Conservation (phyloP, 108 stramenopile species). For the Schizochytrium sp. region DNA sequence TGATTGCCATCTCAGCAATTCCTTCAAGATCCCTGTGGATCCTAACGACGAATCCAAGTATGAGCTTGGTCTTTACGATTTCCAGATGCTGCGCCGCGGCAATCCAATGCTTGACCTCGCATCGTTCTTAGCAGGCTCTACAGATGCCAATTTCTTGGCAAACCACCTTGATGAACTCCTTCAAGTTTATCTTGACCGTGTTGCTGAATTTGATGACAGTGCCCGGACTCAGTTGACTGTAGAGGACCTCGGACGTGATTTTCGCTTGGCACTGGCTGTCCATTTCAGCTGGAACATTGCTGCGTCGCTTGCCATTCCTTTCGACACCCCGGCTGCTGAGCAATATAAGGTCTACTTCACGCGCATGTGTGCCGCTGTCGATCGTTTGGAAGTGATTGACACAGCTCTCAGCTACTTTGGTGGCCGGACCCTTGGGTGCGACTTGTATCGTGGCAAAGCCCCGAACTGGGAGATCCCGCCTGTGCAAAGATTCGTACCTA, state of each 20-base stretch:
- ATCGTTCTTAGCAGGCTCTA: neutral
- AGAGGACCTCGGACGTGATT: neutral
- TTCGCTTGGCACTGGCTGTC: neutral
- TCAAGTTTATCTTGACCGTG: neutral
- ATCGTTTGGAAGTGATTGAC: neutral
- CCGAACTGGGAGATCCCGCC: conserved; percentile 5
- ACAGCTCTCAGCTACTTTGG: neutral
- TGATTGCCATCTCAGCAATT: conserved; percentile 6
- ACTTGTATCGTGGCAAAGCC: neutral
- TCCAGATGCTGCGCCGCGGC: conserved; percentile 1
- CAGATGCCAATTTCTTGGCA: neutral
- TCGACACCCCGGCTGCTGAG: conserved; percentile 2
- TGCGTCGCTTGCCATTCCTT: neutral
- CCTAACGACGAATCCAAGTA: neutral
- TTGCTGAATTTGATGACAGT: neutral
- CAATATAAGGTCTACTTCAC: neutral
- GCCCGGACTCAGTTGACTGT: neutral
- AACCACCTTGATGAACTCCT: neutral
- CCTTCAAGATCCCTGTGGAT: neutral
- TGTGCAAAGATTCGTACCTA: conserved; percentile 5
- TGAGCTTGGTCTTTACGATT: conserved; percentile 17
- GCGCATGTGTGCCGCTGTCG: neutral
- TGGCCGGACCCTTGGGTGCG: neutral
- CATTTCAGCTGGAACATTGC: conserved; percentile 7
- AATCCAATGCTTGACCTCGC: neutral